phyloP scores from a whole-genome alignment of 805 yeast species.

The Saccharomyces kudriavzevii region DNA sequence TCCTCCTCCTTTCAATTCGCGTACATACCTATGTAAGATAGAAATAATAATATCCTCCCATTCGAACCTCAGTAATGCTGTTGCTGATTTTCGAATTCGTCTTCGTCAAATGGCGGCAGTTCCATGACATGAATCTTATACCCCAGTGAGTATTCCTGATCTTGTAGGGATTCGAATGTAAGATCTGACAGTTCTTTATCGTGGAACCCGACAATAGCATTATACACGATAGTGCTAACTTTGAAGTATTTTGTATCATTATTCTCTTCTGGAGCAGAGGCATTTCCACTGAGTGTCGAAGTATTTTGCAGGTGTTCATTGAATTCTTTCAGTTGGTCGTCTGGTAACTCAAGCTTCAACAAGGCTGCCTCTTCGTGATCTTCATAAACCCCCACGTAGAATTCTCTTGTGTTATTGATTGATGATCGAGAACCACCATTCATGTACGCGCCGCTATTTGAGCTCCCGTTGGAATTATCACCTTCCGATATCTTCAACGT shows the following conservation, averaged over 20 bases:
- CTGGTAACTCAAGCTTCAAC: constrained; percentile 5
- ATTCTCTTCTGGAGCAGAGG: constrained; percentile 6
- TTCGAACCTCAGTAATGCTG: neutral
- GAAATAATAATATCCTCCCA: neutral
- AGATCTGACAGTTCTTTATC: constrained; percentile 23
- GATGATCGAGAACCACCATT: constrained; percentile 2
- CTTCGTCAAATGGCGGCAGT: constrained; percentile 21
- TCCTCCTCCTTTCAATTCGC: neutral
- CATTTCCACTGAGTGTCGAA: constrained; percentile 5
- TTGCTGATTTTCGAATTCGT: constrained; percentile 1
- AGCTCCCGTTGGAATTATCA: neutral
- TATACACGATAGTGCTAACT: constrained; percentile 21
- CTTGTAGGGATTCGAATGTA: constrained; percentile 19
- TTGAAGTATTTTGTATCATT: constrained; percentile 17
- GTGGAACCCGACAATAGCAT: constrained; percentile 30
- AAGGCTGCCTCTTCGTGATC: constrained; percentile 16
- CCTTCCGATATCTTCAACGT: neutral
- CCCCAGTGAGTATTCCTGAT: constrained; percentile 27
- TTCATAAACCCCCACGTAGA: constrained; percentile 31
- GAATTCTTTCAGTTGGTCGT: neutral
- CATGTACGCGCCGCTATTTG: neutral
- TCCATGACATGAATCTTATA: constrained; percentile 19
- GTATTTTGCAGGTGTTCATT: neutral
- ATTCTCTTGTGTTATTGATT: constrained; percentile 26
- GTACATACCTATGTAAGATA: constrained; percentile 1